phyloP scores from a whole-genome alignment of 345 rosid species.

The Excoecaria agallocha region DNA sequence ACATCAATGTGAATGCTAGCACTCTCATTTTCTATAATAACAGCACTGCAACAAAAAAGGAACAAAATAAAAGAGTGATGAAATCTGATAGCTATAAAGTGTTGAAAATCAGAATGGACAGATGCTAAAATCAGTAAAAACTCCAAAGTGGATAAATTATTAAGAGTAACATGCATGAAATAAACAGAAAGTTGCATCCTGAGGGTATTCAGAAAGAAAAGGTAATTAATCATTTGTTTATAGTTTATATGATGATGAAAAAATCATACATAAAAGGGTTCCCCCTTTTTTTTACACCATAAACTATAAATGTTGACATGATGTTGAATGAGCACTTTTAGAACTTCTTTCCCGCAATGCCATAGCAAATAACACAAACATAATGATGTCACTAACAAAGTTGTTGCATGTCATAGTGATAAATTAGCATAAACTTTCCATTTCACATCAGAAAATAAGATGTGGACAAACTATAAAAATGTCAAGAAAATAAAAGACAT shows the following conservation, averaged over 20 bases:
- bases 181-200: neutral
- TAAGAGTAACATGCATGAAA: neutral
- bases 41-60: conserved; percentile 63
- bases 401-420: conserved; percentile 55
- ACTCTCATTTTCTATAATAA: conserved; percentile 65
- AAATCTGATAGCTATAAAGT: conserved; percentile 7
- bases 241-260: neutral
- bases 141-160: conserved; percentile 1
- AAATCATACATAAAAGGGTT: neutral
- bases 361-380: conserved; percentile 87
- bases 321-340: conserved; percentile 65
- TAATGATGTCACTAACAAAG: conserved; percentile 75
- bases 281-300: neutral
- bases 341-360: conserved; percentile 86
- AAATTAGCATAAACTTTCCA: conserved; percentile 18
- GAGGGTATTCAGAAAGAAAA: neutral
- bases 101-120: neutral
- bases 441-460: neutral
- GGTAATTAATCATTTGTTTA: neutral
- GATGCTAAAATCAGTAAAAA: neutral
- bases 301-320: neutral
- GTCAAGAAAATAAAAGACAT: neutral
- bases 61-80: neutral
- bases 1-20: conserved; percentile 88
- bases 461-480: neutral